Conservation (phyloP, 2,329 filamentous ascomycete species). For the Remersonia thermophila region DNA sequence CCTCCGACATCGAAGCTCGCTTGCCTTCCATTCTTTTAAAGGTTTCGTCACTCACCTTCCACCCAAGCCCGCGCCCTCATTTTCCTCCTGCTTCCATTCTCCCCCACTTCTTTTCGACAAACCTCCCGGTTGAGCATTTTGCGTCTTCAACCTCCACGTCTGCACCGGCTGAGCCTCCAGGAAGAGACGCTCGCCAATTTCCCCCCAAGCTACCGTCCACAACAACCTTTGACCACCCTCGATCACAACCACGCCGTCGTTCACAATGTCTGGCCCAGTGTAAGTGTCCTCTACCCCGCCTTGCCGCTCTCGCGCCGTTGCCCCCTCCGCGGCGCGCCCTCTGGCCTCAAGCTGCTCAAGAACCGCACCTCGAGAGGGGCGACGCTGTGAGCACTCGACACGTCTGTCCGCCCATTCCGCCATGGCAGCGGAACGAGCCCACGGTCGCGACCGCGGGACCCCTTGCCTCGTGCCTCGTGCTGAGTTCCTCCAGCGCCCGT, state of each 20-base stretch:
- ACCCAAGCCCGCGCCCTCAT: conserved; percentile 10
- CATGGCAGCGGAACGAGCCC: no score
- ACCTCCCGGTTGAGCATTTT: conserved; percentile 13
- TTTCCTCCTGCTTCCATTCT: conserved; percentile 11
- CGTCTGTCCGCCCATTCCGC: neutral
- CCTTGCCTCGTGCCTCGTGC: conserved; percentile 15
- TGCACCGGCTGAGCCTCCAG: conserved; percentile 6
- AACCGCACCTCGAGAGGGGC: no score
- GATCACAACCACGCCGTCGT: neutral
- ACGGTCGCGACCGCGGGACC: no score
- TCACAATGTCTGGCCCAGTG: conserved; percentile 53
- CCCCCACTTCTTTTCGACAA: conserved; percentile 8
- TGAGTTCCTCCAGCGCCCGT: conserved; percentile 50
- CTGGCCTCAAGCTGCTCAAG: neutral
- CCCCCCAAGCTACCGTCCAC: no score
- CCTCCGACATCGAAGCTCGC: conserved; percentile 17
- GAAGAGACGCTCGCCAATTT: no score
- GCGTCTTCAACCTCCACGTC: conserved; percentile 4
- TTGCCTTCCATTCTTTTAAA: conserved; percentile 15
- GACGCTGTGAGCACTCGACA: no score
- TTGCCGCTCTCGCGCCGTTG: conserved; percentile 16
- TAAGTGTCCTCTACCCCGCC: conserved; percentile 37
- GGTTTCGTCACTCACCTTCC: conserved; percentile 19
- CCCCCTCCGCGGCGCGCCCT: conserved; percentile 3
- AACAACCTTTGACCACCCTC: neutral